phyloP scores from a whole-genome alignment of 495 filamentous ascomycete genomes.

The Penicillium daleae region DNA sequence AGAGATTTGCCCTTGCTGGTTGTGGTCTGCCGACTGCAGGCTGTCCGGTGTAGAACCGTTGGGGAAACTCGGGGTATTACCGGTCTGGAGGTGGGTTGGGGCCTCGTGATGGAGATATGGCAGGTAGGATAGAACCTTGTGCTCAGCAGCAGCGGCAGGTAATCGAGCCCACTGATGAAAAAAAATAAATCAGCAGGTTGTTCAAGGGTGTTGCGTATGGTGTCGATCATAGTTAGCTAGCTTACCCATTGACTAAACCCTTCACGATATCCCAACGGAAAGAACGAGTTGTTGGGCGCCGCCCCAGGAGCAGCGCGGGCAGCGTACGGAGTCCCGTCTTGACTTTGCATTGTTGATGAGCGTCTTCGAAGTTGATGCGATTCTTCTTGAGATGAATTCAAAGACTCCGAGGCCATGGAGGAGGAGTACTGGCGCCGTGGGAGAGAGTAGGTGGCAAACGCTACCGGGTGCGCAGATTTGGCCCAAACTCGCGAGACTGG shows the following conservation, averaged over 20 bases:
- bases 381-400: conserved; percentile 37
- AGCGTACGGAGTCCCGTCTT: conserved; percentile 36
- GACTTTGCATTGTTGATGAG: conserved; percentile 44
- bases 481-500: conserved; percentile 29
- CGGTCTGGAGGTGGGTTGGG: conserved; percentile 71
- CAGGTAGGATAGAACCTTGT: conserved; percentile 84
- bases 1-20: conserved; percentile 42
- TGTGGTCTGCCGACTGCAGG: conserved; percentile 43
- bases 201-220: conserved; percentile 4
- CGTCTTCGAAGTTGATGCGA: conserved; percentile 44
- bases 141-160: conserved; percentile 83
- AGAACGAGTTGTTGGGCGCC: conserved; percentile 51
- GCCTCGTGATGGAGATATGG: conserved; percentile 79
- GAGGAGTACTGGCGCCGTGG: conserved; percentile 33
- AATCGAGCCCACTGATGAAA: conserved; percentile 74
- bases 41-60: conserved; percentile 44
- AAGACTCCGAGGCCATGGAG: conserved; percentile 49
- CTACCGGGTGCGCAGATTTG: conserved; percentile 19
- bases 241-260: conserved; percentile 90
- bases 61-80: conserved; percentile 49
- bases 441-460: conserved; percentile 24
- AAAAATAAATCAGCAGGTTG: conserved; percentile 9
- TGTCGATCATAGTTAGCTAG: conserved; percentile 18
- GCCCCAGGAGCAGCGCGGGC: conserved; percentile 47
- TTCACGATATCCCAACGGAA: conserved; percentile 89